Base-by-base conservation (phyloP, 1,139 yeast genomes). In the Scheffersomyces titani region DNA sequence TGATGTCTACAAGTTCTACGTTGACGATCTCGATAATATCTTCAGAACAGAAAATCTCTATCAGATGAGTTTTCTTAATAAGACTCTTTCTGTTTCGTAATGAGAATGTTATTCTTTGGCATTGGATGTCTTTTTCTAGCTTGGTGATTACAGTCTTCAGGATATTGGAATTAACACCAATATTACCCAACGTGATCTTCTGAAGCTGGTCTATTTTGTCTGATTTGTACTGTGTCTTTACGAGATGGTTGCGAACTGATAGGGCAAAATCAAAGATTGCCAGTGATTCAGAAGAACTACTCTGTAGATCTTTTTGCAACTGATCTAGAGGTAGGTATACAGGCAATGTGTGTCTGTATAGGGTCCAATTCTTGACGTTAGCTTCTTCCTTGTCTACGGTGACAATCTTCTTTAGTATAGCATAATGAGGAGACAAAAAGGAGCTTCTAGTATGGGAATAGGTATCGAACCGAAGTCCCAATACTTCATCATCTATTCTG, bases 391-490 rank as follows among this genome's bases (percentile, higher is more conserved):
- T 64, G 45, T 60, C 61, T 1, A 52, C 49, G 13, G 53, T 49
- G 5, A 50, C 53, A 16, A 56, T 60, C 54, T 66, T 69, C 36
- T 71, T 64, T 19, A 78, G 65, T 3, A 79, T 78, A 13, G 74
- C 73, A 62, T 79, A 79, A 62, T 77, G 80, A 2, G 83, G 81
- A 11, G 66, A 63, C 11, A 64, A 47, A 59, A 69, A 78, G 30
- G 55, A 59, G 6, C 59, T 52, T 3, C 63, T 55, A 9, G 57
- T 49, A 21, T 65, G 64, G 5, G 76, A 68, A 59, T 65, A 70
- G 3, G 68, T 61, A 55, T 79, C 83, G 58, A 78, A 78, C 18
- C 83, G 63, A 18, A 79, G 51, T 0, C 83, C 83, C 51, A 78
- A 55, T 16, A 71, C 59, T 44, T 70, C 70, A 18, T 64, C 70